Evolutionary conservation across 768 basidiomycete genomes (phyloP).

Genomic region (Boletus eberwhitei): DNA sequence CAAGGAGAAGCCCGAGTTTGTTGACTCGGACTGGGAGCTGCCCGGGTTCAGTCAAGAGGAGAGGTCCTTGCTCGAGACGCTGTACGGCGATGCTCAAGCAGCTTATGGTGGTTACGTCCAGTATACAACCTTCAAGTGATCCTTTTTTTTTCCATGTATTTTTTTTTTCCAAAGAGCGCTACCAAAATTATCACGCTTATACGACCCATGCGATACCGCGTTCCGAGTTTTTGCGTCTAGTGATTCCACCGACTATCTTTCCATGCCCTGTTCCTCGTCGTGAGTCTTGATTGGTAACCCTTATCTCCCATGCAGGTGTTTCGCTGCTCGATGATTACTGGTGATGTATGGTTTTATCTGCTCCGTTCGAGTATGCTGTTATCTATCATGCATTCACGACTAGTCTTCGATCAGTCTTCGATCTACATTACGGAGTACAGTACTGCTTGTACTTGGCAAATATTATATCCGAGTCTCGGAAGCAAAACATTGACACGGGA

Average conservation of each 20-base stretch:
- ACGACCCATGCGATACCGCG: not conserved
- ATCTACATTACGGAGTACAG: too few relatives aligned
- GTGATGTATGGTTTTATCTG: not conserved
- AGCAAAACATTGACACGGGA: too few relatives aligned
- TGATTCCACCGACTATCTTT: not conserved
- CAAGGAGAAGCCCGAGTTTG: conserved; percentile 25
- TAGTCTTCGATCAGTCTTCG: not conserved
- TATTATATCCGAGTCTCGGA: not conserved
- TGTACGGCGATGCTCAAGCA: conserved; percentile 22
- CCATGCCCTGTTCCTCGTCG: not conserved
- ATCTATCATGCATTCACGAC: too few relatives aligned
- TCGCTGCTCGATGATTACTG: not conserved
- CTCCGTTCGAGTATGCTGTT: not conserved
- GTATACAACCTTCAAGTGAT: conserved; percentile 9
- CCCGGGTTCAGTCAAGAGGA: conserved; percentile 14
- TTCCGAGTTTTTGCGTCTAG: not conserved
- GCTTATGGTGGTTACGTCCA: conserved; percentile 26
- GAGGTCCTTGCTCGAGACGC: conserved; percentile 18
- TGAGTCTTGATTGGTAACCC: not conserved
- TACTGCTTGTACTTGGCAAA: too few relatives aligned
- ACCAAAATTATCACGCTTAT: not conserved
- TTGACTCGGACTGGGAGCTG: conserved; percentile 21
- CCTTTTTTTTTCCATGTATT: not conserved
- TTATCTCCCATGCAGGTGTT: not conserved
- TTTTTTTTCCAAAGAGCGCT: not conserved